Conservation (phyloP, 1,284 basidiomycete genomes). For the Psilocybe mexicana region DNA sequence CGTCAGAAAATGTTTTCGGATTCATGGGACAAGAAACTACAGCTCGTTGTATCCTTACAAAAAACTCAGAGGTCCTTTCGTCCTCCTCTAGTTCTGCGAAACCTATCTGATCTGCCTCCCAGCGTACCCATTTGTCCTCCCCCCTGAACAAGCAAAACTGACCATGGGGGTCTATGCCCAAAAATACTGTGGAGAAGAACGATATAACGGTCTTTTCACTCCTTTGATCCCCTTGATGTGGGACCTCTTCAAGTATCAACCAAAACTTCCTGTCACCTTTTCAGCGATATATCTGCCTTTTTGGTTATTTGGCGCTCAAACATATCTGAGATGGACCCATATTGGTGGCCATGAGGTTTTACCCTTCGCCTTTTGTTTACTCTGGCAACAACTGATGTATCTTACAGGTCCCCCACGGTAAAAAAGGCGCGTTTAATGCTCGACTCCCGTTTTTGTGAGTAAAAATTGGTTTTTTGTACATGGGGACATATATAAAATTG, state of each 20-base stretch:
- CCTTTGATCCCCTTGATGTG: neutral
- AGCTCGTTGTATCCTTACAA: conserved; percentile 11
- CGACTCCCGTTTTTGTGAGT: neutral
- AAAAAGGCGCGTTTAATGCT: neutral
- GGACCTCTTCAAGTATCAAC: neutral
- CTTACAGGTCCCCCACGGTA: neutral
- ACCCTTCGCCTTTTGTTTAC: neutral
- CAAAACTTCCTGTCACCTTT: conserved; percentile 3
- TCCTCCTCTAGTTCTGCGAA: neutral
- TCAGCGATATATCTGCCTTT: conserved; percentile 5
- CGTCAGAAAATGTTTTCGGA: neutral
- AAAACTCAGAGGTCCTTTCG: conserved; percentile 22
- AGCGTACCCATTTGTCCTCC: conserved; percentile 14
- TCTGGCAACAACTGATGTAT: neutral
- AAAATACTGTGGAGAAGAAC: neutral
- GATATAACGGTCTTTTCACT: neutral
- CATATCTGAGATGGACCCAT: neutral
- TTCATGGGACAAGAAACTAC: neutral
- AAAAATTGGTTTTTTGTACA: neutral
- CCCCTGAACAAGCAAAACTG: conserved; percentile 10
- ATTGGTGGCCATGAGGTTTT: neutral
- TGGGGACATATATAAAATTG: neutral
- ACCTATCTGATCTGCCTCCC: neutral
- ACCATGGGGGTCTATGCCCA: neutral
- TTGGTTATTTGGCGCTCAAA: neutral